A percentile compares a stretch with the other conserved stretches of the same genome.
Evolutionary conservation across 129 eudicot species (phyloP).

Genomic region (Heracleum sosnowskyi): DNA sequence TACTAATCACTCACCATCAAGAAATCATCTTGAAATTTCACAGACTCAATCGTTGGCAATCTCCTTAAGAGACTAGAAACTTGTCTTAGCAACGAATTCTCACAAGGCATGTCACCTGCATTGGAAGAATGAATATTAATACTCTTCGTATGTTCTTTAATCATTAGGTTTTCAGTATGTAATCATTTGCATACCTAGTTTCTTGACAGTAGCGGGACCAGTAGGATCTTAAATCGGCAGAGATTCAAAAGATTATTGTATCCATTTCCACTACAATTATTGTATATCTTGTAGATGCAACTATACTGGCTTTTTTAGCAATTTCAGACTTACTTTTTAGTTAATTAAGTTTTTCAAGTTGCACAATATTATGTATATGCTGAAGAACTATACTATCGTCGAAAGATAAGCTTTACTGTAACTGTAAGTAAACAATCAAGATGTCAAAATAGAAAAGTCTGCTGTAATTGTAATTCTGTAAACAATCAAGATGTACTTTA

Average conservation of each 20-base stretch:
- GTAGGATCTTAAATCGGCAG: neutral
- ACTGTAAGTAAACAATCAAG: too few species aligned
- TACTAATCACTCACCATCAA: conserved; percentile 59
- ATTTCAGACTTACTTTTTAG: neutral
- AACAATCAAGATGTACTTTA: neutral
- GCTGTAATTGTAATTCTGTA: neutral
- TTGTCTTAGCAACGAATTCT: conserved; percentile 81
- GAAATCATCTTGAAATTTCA: conserved; percentile 85
- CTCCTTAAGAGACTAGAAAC: conserved; percentile 96
- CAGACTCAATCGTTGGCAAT: conserved; percentile 85
- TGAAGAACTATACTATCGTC: neutral
- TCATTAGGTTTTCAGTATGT: neutral
- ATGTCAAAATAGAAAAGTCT: too few species aligned
- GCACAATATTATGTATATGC: neutral
- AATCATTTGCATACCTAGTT: neutral
- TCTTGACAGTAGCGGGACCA: neutral
- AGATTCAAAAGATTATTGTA: neutral
- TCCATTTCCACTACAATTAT: neutral
- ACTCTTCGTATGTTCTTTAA: neutral
- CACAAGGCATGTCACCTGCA: conserved; percentile 79
- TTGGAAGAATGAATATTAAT: neutral
- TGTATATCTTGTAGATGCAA: neutral
- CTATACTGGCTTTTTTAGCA: neutral
- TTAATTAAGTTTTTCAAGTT: neutral
- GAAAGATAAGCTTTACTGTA: neutral